Evolutionary conservation across 345 rosid species (phyloP).

Genomic region (Raphanus raphanistrum): DNA sequence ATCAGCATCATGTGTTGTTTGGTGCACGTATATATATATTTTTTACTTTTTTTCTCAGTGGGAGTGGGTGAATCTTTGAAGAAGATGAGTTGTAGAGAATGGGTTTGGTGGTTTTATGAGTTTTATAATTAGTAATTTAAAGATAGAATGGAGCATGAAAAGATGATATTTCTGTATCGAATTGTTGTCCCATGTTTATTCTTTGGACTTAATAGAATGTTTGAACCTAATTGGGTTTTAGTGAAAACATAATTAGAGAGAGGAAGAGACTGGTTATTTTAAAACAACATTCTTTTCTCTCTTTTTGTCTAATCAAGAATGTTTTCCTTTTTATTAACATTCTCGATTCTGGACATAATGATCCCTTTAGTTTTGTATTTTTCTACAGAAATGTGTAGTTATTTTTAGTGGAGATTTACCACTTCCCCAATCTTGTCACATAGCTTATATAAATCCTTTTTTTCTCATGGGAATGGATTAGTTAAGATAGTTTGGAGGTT

Average conservation of each 20-base stretch:
- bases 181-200: conserved; percentile 35
- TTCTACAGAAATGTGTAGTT: background rate
- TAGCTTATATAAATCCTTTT: background rate
- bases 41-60: conserved; percentile 17
- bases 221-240: conserved; percentile 40
- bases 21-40: conserved; percentile 12
- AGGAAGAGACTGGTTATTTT: background rate
- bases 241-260: conserved; percentile 35
- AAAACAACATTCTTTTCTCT: background rate
- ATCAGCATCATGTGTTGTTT: conserved; percentile 39
- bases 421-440: background rate
- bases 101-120: conserved; percentile 23
- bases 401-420: background rate
- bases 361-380: background rate
- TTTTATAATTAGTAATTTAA: conserved; percentile 23
- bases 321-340: conserved; percentile 4
- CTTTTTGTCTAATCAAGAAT: conserved; percentile 21
- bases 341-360: background rate
- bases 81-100: conserved; percentile 32
- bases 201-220: conserved; percentile 20
- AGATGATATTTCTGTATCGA: conserved; percentile 26
- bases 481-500: conserved; percentile 24
- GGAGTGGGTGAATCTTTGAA: conserved; percentile 40
- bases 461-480: conserved; percentile 23
- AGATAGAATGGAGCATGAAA: conserved; percentile 22